phyloP scores from a whole-genome alignment of 2,329 filamentous ascomycete genomes.

The Aurifilum marmelostoma region DNA sequence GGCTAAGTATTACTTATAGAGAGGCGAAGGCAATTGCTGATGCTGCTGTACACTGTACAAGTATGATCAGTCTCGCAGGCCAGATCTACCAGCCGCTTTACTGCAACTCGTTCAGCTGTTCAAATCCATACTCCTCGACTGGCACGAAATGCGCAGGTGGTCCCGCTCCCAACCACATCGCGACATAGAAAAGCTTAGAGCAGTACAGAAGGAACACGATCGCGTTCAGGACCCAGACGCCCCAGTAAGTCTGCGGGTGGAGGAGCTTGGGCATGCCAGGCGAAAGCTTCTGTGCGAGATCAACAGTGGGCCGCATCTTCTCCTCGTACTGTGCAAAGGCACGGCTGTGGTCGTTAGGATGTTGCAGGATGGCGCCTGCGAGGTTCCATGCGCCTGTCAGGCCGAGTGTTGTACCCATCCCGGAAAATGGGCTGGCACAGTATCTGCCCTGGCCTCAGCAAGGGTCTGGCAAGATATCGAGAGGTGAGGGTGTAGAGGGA shows the following conservation, averaged over 20 bases:
- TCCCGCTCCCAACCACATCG: constrained; percentile 15
- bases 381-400: constrained; percentile 54
- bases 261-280: constrained; percentile 35
- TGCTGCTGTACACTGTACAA: background rate
- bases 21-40: background rate
- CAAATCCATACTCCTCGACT: constrained; percentile 16
- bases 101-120: background rate
- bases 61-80: background rate
- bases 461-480: background rate
- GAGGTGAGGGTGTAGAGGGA: background rate
- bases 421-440: constrained; percentile 49
- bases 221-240: constrained; percentile 34
- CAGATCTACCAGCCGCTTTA: background rate
- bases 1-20: no score
- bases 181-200: constrained; percentile 3
- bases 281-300: constrained; percentile 42
- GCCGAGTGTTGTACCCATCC: constrained; percentile 52
- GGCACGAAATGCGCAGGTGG: constrained; percentile 21
- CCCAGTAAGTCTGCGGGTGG: constrained; percentile 36
- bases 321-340: constrained; percentile 46
- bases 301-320: constrained; percentile 43
- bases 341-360: constrained; percentile 33
- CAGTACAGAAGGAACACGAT: constrained; percentile 11
- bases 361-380: constrained; percentile 47
- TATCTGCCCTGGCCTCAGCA: constrained; percentile 34